A percentile compares a stretch with the other conserved stretches of the same genome.
Evolutionary conservation across 176 grass and related monocot species (phyloP).

Genomic region (Themeda triandra): DNA sequence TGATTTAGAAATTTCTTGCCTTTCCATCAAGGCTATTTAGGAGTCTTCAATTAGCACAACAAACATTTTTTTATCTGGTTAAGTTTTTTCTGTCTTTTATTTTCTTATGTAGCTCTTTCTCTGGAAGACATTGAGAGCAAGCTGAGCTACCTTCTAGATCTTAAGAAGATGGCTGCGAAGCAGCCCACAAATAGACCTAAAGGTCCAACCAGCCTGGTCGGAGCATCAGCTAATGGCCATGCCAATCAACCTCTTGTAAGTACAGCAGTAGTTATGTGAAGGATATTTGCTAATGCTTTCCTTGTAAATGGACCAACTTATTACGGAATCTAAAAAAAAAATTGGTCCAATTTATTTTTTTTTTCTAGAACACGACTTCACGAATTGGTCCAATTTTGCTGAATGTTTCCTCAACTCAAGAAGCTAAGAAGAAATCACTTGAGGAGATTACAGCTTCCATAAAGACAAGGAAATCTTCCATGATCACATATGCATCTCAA

Average conservation of each 20-base stretch:
- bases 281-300: neutral
- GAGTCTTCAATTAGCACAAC: neutral
- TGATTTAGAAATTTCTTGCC: neutral
- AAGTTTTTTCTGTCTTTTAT: neutral
- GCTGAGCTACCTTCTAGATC: constrained; percentile 7
- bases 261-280: neutral
- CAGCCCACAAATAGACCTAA: neutral
- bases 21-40: no score
- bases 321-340: neutral
- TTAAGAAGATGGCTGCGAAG: neutral
- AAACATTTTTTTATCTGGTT: neutral
- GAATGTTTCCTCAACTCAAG: neutral
- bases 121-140: neutral
- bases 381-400: no score
- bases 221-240: neutral
- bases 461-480: neutral
- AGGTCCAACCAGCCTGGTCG: neutral
- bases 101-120: neutral
- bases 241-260: neutral
- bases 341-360: neutral
- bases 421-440: neutral
- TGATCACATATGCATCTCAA: neutral
- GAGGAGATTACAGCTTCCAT: neutral
- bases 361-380: no score
- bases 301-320: neutral